Conservation (phyloP, 768 basidiomycete species). For the Chalciporus piperatus region DNA sequence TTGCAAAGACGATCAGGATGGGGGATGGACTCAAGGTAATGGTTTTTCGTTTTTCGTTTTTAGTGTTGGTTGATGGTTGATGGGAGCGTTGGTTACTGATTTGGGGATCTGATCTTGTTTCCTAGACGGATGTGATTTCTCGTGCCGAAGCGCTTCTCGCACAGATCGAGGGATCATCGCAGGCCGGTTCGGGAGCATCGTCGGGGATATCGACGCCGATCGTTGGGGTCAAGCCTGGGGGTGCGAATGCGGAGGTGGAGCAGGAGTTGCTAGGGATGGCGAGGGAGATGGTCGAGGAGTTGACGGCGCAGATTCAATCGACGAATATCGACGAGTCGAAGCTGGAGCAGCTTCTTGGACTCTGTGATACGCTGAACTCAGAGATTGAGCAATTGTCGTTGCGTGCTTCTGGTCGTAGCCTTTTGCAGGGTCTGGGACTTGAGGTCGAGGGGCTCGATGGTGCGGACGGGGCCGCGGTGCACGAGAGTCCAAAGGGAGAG, state of each 20-base stretch:
- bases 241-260: background rate
- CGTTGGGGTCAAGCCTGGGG: slow-evolving; percentile 6
- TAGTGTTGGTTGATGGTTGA: background rate
- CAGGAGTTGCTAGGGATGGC: slow-evolving; percentile 48
- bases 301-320: slow-evolving; percentile 51
- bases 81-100: no score
- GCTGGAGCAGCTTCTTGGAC: slow-evolving; percentile 62
- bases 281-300: slow-evolving; percentile 48
- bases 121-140: slow-evolving; percentile 11
- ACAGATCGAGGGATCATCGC: slow-evolving; percentile 34
- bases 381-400: slow-evolving; percentile 49
- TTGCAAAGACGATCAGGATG: slow-evolving; percentile 66
- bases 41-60: slow-evolving; percentile 33
- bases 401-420: slow-evolving; percentile 38
- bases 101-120: no score
- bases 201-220: background rate
- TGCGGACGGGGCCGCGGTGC: slow-evolving; percentile 30
- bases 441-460: slow-evolving; percentile 30
- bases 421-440: slow-evolving; percentile 46
- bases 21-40: slow-evolving; percentile 49
- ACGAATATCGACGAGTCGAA: slow-evolving; percentile 52
- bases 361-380: slow-evolving; percentile 70
- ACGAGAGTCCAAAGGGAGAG: slow-evolving; percentile 2
- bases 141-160: slow-evolving; percentile 43
- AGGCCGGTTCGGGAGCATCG: slow-evolving; percentile 1